Percentiles rank a stretch among this genome's conserved stretches.
Conservation (phyloP, 176 grass and related monocot genomes). For the Musa beccarii region DNA sequence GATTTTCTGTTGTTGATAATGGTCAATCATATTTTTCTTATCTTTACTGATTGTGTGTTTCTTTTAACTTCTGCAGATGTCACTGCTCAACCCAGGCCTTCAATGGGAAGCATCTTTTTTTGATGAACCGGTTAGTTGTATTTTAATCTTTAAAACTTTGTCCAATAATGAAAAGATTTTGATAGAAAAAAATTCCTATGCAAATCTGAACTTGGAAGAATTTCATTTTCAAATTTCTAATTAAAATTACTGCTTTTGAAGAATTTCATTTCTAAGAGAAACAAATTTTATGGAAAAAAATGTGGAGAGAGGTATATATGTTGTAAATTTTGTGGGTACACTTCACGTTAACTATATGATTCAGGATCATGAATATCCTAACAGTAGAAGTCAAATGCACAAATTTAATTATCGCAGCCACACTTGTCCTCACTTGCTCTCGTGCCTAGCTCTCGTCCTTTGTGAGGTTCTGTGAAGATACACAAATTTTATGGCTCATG, state of each 20-base stretch:
- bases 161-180: background rate
- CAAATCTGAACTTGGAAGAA: background rate
- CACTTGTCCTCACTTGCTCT: background rate
- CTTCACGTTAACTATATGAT: background rate
- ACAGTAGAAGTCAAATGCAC: background rate
- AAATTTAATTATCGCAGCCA: background rate
- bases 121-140: conserved; percentile 83
- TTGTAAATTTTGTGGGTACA: background rate
- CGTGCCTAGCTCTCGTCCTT: too few relatives aligned
- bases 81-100: conserved; percentile 75
- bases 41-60: conserved; percentile 1
- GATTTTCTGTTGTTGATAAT: background rate
- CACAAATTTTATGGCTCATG: too few relatives aligned
- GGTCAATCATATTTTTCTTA: conserved; percentile 14
- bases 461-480: too few relatives aligned
- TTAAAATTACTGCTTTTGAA: background rate
- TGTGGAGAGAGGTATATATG: background rate
- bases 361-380: background rate
- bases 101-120: conserved; percentile 95
- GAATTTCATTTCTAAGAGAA: background rate
- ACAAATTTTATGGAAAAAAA: background rate
- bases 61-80: conserved; percentile 43
- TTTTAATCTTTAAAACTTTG: background rate
- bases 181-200: background rate
- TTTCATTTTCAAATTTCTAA: background rate